Evolutionary conservation across 257 asterid genomes (phyloP).

Genomic region (Ilex asprella): DNA sequence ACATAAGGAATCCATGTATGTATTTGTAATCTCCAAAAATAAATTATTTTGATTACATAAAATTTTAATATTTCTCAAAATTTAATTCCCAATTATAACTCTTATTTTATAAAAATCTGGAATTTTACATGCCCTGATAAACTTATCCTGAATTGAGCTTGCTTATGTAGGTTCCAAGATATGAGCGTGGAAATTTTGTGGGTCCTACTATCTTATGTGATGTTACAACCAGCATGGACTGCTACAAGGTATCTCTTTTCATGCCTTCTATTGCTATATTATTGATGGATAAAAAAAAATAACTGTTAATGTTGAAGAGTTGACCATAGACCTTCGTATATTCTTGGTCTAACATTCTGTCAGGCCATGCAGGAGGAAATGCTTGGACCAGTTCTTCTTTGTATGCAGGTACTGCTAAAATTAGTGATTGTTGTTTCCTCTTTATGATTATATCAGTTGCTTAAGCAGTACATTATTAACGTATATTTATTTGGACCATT

Average conservation of each 20-base stretch:
- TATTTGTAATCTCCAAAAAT: too few relatives aligned
- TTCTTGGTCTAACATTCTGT: neutral
- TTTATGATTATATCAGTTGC: too few relatives aligned
- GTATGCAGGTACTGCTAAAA: conserved; percentile 32
- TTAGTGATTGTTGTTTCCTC: too few relatives aligned
- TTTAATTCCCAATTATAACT: too few relatives aligned
- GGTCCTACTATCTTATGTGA: conserved; percentile 39
- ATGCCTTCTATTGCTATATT: neutral
- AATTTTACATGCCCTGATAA: too few relatives aligned
- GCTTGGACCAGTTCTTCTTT: conserved; percentile 44
- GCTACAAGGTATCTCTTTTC: conserved; percentile 35
- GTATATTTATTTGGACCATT: conserved; percentile 4
- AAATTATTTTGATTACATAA: too few relatives aligned
- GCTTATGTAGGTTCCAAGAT: conserved; percentile 34
- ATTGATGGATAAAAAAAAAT: neutral
- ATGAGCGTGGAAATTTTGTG: conserved; percentile 36
- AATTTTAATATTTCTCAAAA: too few relatives aligned
- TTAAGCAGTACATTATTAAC: conserved; percentile 3
- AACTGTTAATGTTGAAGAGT: neutral
- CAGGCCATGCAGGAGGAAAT: conserved; percentile 32
- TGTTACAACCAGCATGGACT: conserved; percentile 36
- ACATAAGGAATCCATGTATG: too few relatives aligned
- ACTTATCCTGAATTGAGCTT: neutral
- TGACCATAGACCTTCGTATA: neutral
- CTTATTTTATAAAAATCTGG: too few relatives aligned